Conservation (phyloP, 2,329 filamentous ascomycete genomes). For the Fusarium odoratissimum region DNA sequence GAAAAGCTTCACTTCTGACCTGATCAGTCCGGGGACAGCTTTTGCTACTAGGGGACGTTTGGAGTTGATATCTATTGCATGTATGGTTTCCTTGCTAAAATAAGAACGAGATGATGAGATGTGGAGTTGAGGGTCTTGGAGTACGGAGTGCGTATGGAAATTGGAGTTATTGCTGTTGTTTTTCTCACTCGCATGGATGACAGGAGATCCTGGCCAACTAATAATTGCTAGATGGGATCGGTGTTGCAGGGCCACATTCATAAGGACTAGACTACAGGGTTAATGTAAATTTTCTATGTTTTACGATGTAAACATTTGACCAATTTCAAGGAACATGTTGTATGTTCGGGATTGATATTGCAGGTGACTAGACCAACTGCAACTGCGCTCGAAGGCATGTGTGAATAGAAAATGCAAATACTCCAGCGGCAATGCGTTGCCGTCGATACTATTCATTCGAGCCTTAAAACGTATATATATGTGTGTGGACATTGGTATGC, state of each 20-base stretch:
- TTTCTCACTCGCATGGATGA: slow-evolving; percentile 4
- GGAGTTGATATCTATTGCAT: slow-evolving; percentile 14
- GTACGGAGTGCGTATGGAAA: slow-evolving; percentile 17
- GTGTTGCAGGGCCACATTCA: slow-evolving; percentile 9
- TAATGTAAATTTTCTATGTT: slow-evolving; percentile 11
- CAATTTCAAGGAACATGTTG: not conserved
- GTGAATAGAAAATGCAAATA: not conserved
- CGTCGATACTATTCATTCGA: slow-evolving; percentile 17
- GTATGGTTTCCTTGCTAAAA: slow-evolving; percentile 20
- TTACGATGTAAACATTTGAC: not conserved
- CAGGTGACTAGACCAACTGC: not conserved
- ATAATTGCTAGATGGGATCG: slow-evolving; percentile 31
- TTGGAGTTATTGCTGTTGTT: slow-evolving; percentile 30
- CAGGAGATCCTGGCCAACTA: slow-evolving; percentile 14
- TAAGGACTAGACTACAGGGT: slow-evolving; percentile 26
- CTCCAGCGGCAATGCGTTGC: not conserved
- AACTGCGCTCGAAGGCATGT: not conserved
- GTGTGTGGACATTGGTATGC: slow-evolving; percentile 2
- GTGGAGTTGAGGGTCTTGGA: slow-evolving; percentile 33
- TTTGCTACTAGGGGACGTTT: not conserved
- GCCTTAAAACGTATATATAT: slow-evolving; percentile 20
- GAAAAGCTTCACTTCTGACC: not conserved
- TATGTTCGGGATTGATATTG: not conserved
- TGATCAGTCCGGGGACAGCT: not conserved
- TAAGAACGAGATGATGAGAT: slow-evolving; percentile 9